Evolutionary conservation across 768 basidiomycete species (phyloP), one percentile per base, ranked within the genome.

Genomic region (Termitomyces sp.): DNA sequence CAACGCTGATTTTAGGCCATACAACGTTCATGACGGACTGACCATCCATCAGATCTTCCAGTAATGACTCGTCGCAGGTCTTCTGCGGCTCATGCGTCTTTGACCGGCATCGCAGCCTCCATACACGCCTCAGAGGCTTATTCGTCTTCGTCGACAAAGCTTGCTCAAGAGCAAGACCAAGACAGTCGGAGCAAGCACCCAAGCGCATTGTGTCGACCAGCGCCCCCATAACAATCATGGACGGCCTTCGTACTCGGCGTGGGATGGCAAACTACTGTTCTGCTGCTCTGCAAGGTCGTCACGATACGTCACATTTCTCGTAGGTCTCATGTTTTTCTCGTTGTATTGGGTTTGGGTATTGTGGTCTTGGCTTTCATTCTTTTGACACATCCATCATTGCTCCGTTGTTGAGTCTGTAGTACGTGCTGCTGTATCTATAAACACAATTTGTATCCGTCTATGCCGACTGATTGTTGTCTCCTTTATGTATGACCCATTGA

Each of bases 361-460:
- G 35, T 44, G 53, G 47, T 53, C 47, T 54, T 45, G 45, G 34
- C 28, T 59, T 57, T 34, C 37, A 37, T 44, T 43, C 42, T 48
- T 28, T 30, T 32, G 37, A 47, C 30, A 48, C 35, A 37, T 24
- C 38, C 22, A 7, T 45, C 42, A 7, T 32, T 50, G 49, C 12
- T 26, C 35, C 37, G 5, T 45, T 30, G 21, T 44, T 58, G 42
- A 54, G 32, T 43, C 24, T 48, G 47, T 58, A 54, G 51, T 58
- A 54, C 49, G 48, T 54, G 48, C 34, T 58, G 53, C 45, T 58
- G 57, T 58, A 58, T 58, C 51, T 58, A 58, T 49, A 45, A 38
- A 35, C 45, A 22, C 46, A 53, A 51, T 46, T 28, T 53, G 53
- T 54, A 47, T 54, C 35, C 24, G 49, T 26, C 24, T 28, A 50